Evolutionary conservation across 2,329 filamentous ascomycete genomes (phyloP), one percentile per base, ranked within the genome.

Genomic region (Epichloe brachyelytri): DNA sequence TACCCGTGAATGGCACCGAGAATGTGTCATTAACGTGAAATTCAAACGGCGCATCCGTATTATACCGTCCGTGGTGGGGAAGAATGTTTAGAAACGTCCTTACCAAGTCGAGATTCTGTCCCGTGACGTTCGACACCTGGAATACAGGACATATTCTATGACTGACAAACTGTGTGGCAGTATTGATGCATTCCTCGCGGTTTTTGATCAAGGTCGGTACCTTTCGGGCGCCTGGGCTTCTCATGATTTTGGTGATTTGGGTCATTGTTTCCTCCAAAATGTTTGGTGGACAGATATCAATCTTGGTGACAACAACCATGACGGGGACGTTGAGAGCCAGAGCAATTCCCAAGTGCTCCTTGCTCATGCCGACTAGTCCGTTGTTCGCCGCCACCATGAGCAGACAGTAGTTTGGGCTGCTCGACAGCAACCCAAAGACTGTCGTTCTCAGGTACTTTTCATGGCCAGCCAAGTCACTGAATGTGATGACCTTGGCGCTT

Each of bases 311-410:
- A 57, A 96, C 84, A 3, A 97, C 90, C 88, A 98, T 95, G 59
- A 98, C 88, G 0, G 93, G 93, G 11, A 98, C 91, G 62, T 97
- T 97, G 48, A 98, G 74, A 0, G 93, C 90, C 34, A 97, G 73
- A 0, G 93, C 91, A 56, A 98, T 95, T 15, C 93, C 93, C 4
- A 98, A 73, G 67, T 98, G 93, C 71, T 98, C 93, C 75, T 94
- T 95, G 68, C 88, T 95, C 93, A 97, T 98, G 19, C 93, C 93
- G 45, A 97, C 87, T 44, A 98, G 74, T 3, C 93, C 93, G 63
- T 98, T 97, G 62, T 98, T 98, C 17, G 93, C 93, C 12, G 93
- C 93, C 0, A 98, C 93, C 93, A 98, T 98, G 46, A 98, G 79
- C 30, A 98, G 71, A 65, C 93, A 97, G 72, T 97, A 98, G 63